Evolutionary conservation across 2,329 filamentous ascomycete genomes (phyloP).

Genomic region (Alternaria panax): DNA sequence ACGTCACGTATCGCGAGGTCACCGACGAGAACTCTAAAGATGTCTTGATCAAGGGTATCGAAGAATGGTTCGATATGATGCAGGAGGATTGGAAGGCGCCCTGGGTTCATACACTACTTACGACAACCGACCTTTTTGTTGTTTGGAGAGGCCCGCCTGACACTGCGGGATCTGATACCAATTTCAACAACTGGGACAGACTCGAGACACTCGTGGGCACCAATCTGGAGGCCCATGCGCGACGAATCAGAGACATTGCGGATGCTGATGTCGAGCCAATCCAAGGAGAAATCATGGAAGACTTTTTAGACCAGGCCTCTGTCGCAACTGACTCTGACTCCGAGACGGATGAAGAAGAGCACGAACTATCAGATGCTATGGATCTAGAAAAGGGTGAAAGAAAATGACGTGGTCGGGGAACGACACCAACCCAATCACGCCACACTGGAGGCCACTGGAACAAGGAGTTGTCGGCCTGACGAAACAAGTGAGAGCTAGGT

Average conservation of each 20-base stretch:
- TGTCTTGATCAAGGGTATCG: conserved; percentile 2
- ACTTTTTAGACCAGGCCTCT: conserved; percentile 1
- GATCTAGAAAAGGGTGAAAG: background rate
- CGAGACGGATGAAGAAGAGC: background rate
- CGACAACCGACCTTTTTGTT: conserved; percentile 15
- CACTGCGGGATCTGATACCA: background rate
- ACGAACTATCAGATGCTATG: background rate
- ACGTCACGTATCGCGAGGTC: conserved; percentile 17
- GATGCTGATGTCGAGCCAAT: background rate
- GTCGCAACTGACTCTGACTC: background rate
- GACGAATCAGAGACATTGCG: conserved; percentile 13
- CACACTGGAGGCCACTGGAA: too few species aligned
- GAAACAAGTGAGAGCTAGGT: background rate
- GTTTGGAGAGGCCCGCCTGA: conserved; percentile 5
- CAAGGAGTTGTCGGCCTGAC: background rate
- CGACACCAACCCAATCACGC: background rate
- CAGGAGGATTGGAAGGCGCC: background rate
- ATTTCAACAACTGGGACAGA: conserved; percentile 14
- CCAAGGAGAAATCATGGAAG: background rate
- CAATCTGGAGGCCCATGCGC: conserved; percentile 11
- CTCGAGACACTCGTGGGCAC: conserved; percentile 3
- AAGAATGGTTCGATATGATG: conserved; percentile 1
- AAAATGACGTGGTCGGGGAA: background rate
- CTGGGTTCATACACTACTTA: background rate
- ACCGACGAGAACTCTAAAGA: conserved; percentile 5